Evolutionary conservation across 805 yeast genomes (phyloP), one percentile per base, ranked within the genome.

Genomic region (Hanseniaspora osmophila): DNA sequence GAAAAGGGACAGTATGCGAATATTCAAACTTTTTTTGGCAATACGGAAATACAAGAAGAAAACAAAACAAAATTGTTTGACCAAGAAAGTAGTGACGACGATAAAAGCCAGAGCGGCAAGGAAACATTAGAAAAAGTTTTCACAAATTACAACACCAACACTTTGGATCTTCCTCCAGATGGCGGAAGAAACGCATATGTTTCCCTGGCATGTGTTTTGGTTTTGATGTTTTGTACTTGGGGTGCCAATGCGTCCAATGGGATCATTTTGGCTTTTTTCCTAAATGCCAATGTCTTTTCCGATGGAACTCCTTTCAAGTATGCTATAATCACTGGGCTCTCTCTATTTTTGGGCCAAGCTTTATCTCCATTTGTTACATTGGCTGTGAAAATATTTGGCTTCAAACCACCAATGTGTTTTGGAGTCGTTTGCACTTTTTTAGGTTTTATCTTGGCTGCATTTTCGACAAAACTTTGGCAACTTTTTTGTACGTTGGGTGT

Each of bases 181-280:
- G 80, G 77, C 40, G 86, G 86, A 2, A 71, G 74, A 47, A 17
- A 35, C 16, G 85, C 83, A 1, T 78, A 85, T 82, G 75, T 80
- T 0, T 67, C 78, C 16, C 71, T 74, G 11, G 49, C 72, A 13
- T 74, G 77, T 12, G 69, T 74, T 3, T 62, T 68, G 29, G 44
- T 75, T 3, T 62, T 76, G 37, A 75, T 76, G 57, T 71, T 77
- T 50, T 66, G 73, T 35, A 73, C 84, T 0, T 82, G 90, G 88
- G 92, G 92, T 13, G 72, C 81, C 51, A 80, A 80, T 51, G 60
- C 64, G 6, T 81, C 79, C 3, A 82, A 70, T 55, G 80, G 85
- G 29, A 70, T 82, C 5, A 79, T 77, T 51, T 62, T 81, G 22
- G 69, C 81, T 1, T 69, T 67, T 50, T 82, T 78, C 54, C 50